phyloP scores from a whole-genome alignment of 202 grass and related monocot species.

The Setaria italica region DNA sequence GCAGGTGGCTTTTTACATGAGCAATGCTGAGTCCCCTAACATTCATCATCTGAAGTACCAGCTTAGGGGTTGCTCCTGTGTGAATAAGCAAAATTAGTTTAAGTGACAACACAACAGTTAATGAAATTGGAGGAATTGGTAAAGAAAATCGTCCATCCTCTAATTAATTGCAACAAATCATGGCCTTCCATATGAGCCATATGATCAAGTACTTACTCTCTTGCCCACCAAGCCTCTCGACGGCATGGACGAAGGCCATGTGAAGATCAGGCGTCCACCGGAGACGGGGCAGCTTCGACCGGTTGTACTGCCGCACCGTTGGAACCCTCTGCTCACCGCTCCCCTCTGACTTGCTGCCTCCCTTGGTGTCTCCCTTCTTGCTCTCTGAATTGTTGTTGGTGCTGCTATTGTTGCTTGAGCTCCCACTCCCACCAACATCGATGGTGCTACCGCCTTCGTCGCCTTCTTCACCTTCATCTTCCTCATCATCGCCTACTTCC shows the following conservation, averaged over 20 bases:
- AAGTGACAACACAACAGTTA: background rate
- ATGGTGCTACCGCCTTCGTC: slow-evolving; percentile 63
- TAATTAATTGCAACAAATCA: background rate
- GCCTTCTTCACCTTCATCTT: slow-evolving; percentile 20
- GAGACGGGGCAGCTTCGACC: slow-evolving; percentile 83
- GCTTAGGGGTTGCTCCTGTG: slow-evolving; percentile 93
- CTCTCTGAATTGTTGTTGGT: slow-evolving; percentile 45
- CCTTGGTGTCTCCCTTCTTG: slow-evolving; percentile 11
- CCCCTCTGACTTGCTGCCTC: slow-evolving; percentile 37
- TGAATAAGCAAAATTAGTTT: background rate
- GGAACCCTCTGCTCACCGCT: slow-evolving; percentile 53
- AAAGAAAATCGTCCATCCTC: background rate
- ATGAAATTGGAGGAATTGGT: background rate
- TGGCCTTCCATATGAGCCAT: background rate
- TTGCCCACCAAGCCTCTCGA: slow-evolving; percentile 87
- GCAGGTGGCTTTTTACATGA: slow-evolving; percentile 98
- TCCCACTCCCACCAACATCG: slow-evolving; percentile 51
- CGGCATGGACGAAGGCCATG: slow-evolving; percentile 83
- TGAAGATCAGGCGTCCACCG: slow-evolving; percentile 94
- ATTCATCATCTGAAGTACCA: slow-evolving; percentile 99
- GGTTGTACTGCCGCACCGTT: slow-evolving; percentile 79
- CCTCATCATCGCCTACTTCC: slow-evolving; percentile 45
- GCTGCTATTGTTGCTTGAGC: slow-evolving; percentile 62
- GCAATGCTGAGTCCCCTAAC: slow-evolving; percentile 92
- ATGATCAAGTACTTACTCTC: slow-evolving; percentile 65